phyloP scores from a whole-genome alignment of 768 basidiomycete genomes.

The Auriscalpium vulgare region DNA sequence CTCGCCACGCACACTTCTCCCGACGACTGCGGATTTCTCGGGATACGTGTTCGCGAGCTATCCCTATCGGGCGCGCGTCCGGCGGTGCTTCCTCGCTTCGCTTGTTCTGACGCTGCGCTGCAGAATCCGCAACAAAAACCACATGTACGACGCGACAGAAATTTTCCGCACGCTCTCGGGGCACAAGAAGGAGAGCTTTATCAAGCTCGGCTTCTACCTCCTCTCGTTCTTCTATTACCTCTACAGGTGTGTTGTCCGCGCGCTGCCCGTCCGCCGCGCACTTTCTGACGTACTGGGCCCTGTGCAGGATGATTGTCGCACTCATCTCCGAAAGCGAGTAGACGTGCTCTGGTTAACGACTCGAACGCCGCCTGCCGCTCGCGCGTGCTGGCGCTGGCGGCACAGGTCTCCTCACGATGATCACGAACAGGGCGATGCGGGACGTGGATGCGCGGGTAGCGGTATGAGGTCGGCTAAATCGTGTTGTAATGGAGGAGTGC shows the following conservation, averaged over 20 bases:
- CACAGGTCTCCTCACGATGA: not conserved
- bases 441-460: not conserved
- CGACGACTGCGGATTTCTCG: too few species aligned
- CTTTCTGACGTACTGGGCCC: not conserved
- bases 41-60: too few species aligned
- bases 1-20: too few species aligned
- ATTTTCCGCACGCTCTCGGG: constrained; percentile 91
- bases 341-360: constrained; percentile 1
- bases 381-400: not conserved
- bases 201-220: constrained; percentile 91
- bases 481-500: not conserved
- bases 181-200: constrained; percentile 95
- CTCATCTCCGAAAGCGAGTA: constrained; percentile 39
- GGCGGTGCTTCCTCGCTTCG: not conserved
- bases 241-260: constrained; percentile 55
- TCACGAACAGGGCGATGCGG: not conserved
- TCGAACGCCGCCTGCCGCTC: not conserved
- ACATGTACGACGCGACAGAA: constrained; percentile 99
- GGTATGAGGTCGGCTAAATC: not conserved
- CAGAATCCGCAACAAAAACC: constrained; percentile 87
- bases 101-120: not conserved
- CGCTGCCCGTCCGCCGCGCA: not conserved
- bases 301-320: constrained; percentile 42
- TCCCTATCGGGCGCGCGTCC: too few species aligned
- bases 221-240: constrained; percentile 90